Percentiles rank a stretch among this genome's conserved stretches.
phyloP scores from a whole-genome alignment of 345 rosid species.

The Salix udensis region DNA sequence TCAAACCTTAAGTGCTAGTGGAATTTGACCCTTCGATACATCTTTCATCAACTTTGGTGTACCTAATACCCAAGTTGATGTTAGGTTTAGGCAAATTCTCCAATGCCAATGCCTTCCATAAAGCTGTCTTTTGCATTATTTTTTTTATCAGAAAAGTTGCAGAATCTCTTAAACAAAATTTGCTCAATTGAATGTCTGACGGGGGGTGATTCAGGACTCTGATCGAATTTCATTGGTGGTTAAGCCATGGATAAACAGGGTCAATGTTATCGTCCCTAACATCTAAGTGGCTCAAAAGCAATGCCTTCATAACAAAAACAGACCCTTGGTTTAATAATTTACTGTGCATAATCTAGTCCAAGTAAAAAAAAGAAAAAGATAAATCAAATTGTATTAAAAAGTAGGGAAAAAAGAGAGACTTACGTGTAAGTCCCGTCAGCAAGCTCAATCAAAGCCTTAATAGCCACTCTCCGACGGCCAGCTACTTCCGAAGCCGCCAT shows the following conservation, averaged over 20 bases:
- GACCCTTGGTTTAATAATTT: background rate
- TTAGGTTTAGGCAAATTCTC: background rate
- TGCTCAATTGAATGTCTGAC: background rate
- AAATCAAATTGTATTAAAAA: background rate
- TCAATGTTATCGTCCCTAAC: background rate
- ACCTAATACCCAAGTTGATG: no score
- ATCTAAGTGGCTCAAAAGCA: background rate
- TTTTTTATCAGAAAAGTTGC: background rate
- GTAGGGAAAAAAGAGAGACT: slow-evolving; percentile 21
- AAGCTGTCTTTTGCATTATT: background rate
- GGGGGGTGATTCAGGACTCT: background rate
- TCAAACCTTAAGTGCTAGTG: background rate
- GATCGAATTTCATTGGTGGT: background rate
- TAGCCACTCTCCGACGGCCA: slow-evolving; percentile 48
- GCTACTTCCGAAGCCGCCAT: slow-evolving; percentile 47
- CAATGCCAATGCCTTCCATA: background rate
- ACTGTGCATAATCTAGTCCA: background rate
- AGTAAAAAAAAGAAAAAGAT: background rate
- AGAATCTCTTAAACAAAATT: background rate
- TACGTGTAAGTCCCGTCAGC: slow-evolving; percentile 75
- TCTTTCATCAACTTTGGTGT: background rate
- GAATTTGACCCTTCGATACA: background rate
- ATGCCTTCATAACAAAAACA: background rate
- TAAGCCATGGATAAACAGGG: background rate
- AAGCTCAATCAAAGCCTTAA: slow-evolving; percentile 76